Evolutionary conservation across 2,329 filamentous ascomycete species (phyloP).

Genomic region (Penicillium aurantiogriseum): DNA sequence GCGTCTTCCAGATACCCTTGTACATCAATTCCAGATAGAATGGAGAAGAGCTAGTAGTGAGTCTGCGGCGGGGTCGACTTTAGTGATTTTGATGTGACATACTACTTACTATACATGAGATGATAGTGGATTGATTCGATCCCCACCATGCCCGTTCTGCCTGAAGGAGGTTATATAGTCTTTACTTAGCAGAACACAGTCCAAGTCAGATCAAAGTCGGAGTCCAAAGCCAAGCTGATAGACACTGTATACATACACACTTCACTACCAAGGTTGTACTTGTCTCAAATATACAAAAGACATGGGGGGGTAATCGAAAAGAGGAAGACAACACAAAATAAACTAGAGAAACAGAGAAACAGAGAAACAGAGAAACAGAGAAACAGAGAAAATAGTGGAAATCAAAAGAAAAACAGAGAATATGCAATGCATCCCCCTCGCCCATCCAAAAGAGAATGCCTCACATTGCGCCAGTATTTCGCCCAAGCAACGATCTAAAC

Average conservation of each 20-base stretch:
- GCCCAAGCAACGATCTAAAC: slow-evolving; percentile 56
- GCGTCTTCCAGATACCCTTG: slow-evolving; percentile 26
- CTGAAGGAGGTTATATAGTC: neutral
- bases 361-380: neutral
- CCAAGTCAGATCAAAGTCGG: neutral
- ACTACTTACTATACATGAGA: slow-evolving; percentile 10
- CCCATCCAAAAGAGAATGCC: slow-evolving; percentile 8
- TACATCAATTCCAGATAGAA: slow-evolving; percentile 30
- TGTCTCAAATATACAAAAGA: slow-evolving; percentile 11
- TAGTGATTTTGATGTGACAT: slow-evolving; percentile 9
- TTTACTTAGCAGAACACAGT: neutral
- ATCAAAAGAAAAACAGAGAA: neutral
- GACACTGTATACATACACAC: neutral
- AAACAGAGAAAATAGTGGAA: neutral
- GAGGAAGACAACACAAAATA: neutral
- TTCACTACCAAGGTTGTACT: slow-evolving; percentile 5
- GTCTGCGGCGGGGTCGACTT: slow-evolving; percentile 6
- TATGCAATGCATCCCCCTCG: slow-evolving; percentile 8
- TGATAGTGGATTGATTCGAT: neutral
- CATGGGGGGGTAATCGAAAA: slow-evolving; percentile 3
- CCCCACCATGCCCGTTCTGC: neutral
- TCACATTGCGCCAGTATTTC: slow-evolving; percentile 24
- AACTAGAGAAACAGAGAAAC: neutral
- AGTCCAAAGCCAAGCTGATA: neutral
- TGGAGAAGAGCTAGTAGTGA: slow-evolving; percentile 20